Evolutionary conservation across 2,329 filamentous ascomycete species (phyloP).

Genomic region (Trichoderma atrobrunneum): DNA sequence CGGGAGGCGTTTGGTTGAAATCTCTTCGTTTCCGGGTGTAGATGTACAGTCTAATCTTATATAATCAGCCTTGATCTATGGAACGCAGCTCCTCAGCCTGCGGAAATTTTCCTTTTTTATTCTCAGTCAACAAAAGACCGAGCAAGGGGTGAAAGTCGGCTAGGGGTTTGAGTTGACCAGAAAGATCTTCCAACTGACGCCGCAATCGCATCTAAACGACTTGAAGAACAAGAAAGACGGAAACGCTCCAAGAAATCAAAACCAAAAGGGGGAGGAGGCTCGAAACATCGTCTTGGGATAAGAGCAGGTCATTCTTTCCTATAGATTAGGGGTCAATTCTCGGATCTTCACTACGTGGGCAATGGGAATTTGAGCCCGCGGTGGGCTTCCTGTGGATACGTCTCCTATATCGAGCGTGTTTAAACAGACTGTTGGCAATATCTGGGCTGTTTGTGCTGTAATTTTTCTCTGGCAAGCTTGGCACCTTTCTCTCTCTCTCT

Average conservation of each 20-base stretch:
- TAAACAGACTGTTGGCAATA: neutral
- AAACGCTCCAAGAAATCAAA: conserved; percentile 21
- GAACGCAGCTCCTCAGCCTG: conserved; percentile 15
- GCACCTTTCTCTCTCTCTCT: conserved; percentile 16
- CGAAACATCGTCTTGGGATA: conserved; percentile 18
- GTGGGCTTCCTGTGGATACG: conserved; percentile 1
- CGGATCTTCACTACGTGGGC: conserved; percentile 1
- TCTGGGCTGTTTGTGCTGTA: conserved; percentile 8
- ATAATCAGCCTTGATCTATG: conserved; percentile 34
- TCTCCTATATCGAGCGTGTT: neutral
- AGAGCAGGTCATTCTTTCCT: conserved; percentile 26
- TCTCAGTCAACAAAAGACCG: conserved; percentile 3
- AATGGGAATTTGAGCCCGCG: neutral
- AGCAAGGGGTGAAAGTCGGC: conserved; percentile 17
- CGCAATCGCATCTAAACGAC: conserved; percentile 33
- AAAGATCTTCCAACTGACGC: conserved; percentile 28
- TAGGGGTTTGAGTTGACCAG: conserved; percentile 15
- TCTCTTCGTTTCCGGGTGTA: conserved; percentile 46
- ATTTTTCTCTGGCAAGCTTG: conserved; percentile 15
- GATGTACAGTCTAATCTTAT: conserved; percentile 54
- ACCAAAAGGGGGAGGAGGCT: neutral
- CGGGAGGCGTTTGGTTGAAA: conserved; percentile 55
- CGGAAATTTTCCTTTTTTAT: neutral
- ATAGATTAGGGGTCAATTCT: conserved; percentile 19
- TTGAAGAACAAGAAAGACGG: conserved; percentile 31